Evolutionary conservation across 176 grass and related monocot genomes (phyloP), one percentile per base, ranked within the genome.

Genomic region (Cocos nucifera): DNA sequence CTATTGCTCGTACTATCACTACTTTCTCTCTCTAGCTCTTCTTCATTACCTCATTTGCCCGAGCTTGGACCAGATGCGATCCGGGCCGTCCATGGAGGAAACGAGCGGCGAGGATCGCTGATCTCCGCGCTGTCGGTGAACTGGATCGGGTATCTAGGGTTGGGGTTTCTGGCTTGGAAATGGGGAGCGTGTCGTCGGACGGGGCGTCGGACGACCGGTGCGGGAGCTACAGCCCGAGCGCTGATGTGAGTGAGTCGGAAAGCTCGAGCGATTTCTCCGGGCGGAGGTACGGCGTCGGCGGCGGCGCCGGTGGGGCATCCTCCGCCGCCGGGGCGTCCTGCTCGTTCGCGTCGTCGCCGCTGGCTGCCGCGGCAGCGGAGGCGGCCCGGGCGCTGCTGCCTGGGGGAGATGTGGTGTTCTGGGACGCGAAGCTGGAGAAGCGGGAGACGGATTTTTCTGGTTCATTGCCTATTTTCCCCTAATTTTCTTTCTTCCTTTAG

Each of bases 231-330:
- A 90, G 91, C 76, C 86, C 86, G 49, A 90, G 86, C 49, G 91
- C 91, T 17, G 91, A 95, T 71, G 86, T 95, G 77, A 90, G 86
- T 71, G 91, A 83, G 71, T 95, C 91, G 16, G 91, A 95, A 71
- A 84, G 83, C 54, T 88, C 86, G 75, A 90, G 86, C 74, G 86
- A 87, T 77, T 75, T 68, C 74, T 87, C 86, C 17, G 80, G 58
- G 19, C 61, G 86, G 49, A 69, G 75, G 75, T 69, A 63, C 62
- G 69, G 62, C 69, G 79, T 75, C 58, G 61, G 57, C 6, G 78
- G 79, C 51, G 77, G 77, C 48, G 79, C 79, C 48, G 77, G 77
- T 54, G 79, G 35, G 2, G 35, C 35, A 44, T 44, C 77, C 6
- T 70, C 75, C 69, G 73, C 84, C 53, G 81, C 82, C 15, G 72